Base-by-base conservation (phyloP, 306 rosid species). In the Prunus mongolica region DNA sequence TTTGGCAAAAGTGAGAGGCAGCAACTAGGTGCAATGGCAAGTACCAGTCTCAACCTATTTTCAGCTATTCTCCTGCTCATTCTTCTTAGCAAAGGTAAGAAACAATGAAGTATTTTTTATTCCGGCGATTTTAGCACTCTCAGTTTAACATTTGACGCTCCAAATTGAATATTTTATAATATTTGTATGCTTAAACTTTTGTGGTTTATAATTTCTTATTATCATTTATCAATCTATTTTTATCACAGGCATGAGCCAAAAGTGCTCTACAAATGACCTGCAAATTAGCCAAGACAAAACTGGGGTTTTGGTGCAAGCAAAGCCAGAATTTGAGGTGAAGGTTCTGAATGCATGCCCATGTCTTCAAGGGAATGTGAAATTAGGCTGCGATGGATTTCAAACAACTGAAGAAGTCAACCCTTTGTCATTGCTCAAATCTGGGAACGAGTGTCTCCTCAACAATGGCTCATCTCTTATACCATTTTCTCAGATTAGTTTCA, bases 351-450 rank as follows among this genome's bases (percentile, higher is more conserved):
- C 51, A 3, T 80, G 83, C 63, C 13, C 52, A 16, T 80, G 83
- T 63, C 28, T 64, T 11, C 83, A 67, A 38, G 64, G 3, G n/a
- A 51, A 54, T 11, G 58, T 80, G 79, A 74, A 34, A 57, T 74
- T 74, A 9, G 41, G 30, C 55, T 78, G 81, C 81, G 70, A 28
- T 32, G 81, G 76, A 1, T 78, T 78, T 61, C 41, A 80, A 45
- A 57, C 65, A 0, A 55, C 56, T 6, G 70, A 73, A 34, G 28
- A 25, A 1, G 56, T 67, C 10, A 74, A 67, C 25, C 65, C 79
- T 1, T 22, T 67, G 20, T 22, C 52, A 2, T 11, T 57, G 24
- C 34, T 16, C 44, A 65, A 32, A 15, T 32, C 71, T 7, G 83
- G 71, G 3, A n/a, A 58, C 5, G 71, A 2, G 7, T 80, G 83